phyloP scores from a whole-genome alignment of 2,329 filamentous ascomycete genomes.

The Penicillium italicum region DNA sequence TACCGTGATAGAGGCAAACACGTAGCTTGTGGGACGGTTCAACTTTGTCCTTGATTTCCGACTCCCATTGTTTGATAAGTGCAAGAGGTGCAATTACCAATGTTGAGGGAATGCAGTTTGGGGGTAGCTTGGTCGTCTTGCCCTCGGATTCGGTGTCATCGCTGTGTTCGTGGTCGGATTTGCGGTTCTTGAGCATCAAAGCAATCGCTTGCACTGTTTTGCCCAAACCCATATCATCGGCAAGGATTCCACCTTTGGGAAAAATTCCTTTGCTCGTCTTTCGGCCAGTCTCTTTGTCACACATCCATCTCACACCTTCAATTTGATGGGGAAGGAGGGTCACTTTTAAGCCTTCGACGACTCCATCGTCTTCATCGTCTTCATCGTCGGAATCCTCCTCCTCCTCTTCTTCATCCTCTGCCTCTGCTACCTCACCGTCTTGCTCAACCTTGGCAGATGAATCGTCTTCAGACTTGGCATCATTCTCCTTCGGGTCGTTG shows the following conservation, averaged over 20 bases:
- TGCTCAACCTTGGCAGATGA: constrained; percentile 61
- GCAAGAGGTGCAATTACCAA: constrained; percentile 90
- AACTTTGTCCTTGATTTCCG: constrained; percentile 83
- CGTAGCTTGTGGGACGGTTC: constrained; percentile 64
- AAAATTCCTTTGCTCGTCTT: constrained; percentile 74
- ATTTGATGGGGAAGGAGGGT: constrained; percentile 90
- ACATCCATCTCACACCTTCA: constrained; percentile 93
- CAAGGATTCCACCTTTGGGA: constrained; percentile 89
- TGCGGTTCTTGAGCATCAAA: constrained; percentile 77
- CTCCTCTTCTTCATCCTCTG: constrained; percentile 34
- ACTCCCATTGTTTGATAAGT: constrained; percentile 95
- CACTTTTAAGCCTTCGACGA: constrained; percentile 77
- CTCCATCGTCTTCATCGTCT: constrained; percentile 62
- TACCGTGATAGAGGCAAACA: constrained; percentile 87
- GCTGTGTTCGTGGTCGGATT: constrained; percentile 51
- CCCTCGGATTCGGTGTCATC: constrained; percentile 35
- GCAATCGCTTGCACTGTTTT: constrained; percentile 95
- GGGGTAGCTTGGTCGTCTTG: constrained; percentile 61
- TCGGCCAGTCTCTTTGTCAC: constrained; percentile 79
- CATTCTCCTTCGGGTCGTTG: constrained; percentile 23
- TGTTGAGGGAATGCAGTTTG: constrained; percentile 70
- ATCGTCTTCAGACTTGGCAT: constrained; percentile 40
- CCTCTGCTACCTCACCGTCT: constrained; percentile 43
- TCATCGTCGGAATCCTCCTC: constrained; percentile 52
- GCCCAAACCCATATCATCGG: constrained; percentile 92